A percentile compares a stretch with the other conserved stretches of the same genome.
Conservation (phyloP, 2,329 filamentous ascomycete species). For the Pseudonectria buxi region DNA sequence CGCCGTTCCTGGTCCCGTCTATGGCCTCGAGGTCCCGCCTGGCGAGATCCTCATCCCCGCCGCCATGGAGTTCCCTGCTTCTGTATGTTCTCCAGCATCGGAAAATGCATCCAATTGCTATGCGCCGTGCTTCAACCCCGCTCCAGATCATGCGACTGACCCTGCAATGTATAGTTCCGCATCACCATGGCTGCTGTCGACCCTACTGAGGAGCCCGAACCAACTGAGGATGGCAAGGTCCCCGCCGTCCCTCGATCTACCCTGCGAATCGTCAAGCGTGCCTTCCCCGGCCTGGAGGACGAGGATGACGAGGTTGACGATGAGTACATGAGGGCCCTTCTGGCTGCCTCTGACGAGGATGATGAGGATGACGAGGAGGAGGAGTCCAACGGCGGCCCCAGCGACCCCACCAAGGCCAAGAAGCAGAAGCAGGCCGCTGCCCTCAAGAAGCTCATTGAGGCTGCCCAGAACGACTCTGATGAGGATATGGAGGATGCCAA, state of each 20-base stretch:
- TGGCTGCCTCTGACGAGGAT: constrained; percentile 42
- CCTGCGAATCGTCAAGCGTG: constrained; percentile 80
- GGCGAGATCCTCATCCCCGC: constrained; percentile 78
- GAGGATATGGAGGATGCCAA: constrained; percentile 71
- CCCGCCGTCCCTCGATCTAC: constrained; percentile 69
- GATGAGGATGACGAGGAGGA: constrained; percentile 49
- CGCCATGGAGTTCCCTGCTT: constrained; percentile 70
- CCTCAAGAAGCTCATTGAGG: constrained; percentile 69
- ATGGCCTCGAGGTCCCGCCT: constrained; percentile 84
- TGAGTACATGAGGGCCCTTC: constrained; percentile 52
- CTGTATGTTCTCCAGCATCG: constrained; percentile 51
- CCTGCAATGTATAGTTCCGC: constrained; percentile 60
- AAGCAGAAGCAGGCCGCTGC: constrained; percentile 75
- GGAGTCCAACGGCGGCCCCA: constrained; percentile 80
- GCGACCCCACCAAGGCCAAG: constrained; percentile 84
- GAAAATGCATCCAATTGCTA: not conserved
- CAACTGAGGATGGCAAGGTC: constrained; percentile 55
- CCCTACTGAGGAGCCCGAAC: constrained; percentile 68
- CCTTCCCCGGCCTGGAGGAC: constrained; percentile 49
- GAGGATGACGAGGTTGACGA: constrained; percentile 62
- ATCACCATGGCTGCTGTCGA: constrained; percentile 99
- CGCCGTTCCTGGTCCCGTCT: constrained; percentile 68
- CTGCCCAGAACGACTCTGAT: constrained; percentile 52
- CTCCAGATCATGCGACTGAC: not conserved
- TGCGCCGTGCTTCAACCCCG: constrained; percentile 1